Percentiles rank a stretch among this genome's conserved stretches.
These are phyloP conservation scores for Novymonas esmeraldas DNA, from an alignment of 208 protist genomes.

Conservation along the genomic window DNA sequence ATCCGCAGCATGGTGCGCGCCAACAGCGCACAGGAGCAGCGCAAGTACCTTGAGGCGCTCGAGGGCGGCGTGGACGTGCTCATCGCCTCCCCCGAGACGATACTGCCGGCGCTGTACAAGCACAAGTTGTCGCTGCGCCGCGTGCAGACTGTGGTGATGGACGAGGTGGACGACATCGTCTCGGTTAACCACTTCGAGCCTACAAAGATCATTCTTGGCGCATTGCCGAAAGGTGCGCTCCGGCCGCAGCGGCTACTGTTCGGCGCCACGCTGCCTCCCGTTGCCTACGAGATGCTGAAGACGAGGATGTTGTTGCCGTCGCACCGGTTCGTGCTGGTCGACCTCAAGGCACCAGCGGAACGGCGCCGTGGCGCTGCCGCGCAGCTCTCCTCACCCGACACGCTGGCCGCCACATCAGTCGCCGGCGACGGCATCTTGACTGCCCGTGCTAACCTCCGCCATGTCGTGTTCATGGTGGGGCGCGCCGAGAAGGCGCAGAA, in stretches of 20 bases:
- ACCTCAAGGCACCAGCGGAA: slow-evolving; percentile 30
- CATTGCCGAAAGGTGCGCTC: slow-evolving; percentile 61
- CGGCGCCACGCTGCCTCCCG: slow-evolving; percentile 69
- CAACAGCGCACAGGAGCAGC: slow-evolving; percentile 70
- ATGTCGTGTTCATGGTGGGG: slow-evolving; percentile 74
- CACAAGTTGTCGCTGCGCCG: slow-evolving; percentile 62
- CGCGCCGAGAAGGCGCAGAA: slow-evolving; percentile 76
- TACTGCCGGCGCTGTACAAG: slow-evolving; percentile 73
- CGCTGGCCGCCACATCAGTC: background rate
- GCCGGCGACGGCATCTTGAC: slow-evolving; percentile 13
- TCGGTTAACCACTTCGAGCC: slow-evolving; percentile 87
- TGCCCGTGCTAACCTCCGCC: slow-evolving; percentile 26
- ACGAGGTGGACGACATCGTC: slow-evolving; percentile 85
- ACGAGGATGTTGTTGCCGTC: slow-evolving; percentile 74
- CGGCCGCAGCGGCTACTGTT: slow-evolving; percentile 78
- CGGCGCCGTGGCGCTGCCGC: background rate
- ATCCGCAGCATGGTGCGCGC: slow-evolving; percentile 73
- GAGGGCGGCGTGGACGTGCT: slow-evolving; percentile 72
- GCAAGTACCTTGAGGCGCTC: slow-evolving; percentile 52
- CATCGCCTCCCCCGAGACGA: slow-evolving; percentile 71
- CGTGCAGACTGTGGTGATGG: slow-evolving; percentile 72
- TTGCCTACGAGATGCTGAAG: slow-evolving; percentile 78
- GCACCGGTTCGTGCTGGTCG: slow-evolving; percentile 82
- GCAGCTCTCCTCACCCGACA: background rate
- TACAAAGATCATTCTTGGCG: slow-evolving; percentile 78